Evolutionary conservation across 495 filamentous ascomycete genomes (phyloP).

Genomic region (Penicillium cataractarum): DNA sequence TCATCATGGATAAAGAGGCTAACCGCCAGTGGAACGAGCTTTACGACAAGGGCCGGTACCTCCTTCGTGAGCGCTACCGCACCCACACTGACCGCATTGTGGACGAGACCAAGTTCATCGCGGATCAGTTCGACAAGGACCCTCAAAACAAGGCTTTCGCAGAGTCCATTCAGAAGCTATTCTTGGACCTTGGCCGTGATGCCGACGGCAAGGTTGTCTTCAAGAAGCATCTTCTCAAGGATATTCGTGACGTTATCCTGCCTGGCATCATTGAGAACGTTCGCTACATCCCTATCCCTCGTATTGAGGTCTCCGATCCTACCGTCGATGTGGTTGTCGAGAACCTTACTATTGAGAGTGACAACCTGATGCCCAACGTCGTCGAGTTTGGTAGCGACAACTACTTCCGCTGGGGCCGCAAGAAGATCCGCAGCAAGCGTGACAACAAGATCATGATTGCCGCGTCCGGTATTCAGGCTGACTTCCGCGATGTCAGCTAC

Average conservation of each 20-base stretch:
- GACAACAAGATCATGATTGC: constrained; percentile 80
- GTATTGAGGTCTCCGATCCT: constrained; percentile 89
- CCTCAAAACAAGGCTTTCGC: constrained; percentile 81
- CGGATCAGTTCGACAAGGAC: constrained; percentile 86
- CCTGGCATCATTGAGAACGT: constrained; percentile 84
- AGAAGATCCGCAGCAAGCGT: constrained; percentile 76
- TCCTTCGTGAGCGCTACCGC: constrained; percentile 87
- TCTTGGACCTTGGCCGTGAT: constrained; percentile 83
- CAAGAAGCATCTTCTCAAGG: constrained; percentile 90
- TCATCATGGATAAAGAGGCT: constrained; percentile 82
- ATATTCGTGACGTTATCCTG: constrained; percentile 83
- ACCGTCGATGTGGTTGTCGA: constrained; percentile 87
- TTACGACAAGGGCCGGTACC: constrained; percentile 84
- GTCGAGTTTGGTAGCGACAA: constrained; percentile 91
- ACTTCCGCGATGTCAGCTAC: constrained; percentile 78
- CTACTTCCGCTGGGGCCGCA: constrained; percentile 94
- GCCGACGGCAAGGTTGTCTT: constrained; percentile 82
- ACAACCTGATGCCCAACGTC: constrained; percentile 96
- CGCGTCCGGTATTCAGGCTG: constrained; percentile 79
- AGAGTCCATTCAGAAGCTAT: constrained; percentile 77
- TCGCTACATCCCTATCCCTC: constrained; percentile 89
- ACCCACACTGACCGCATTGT: constrained; percentile 84
- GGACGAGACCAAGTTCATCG: constrained; percentile 89
- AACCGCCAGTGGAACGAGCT: constrained; percentile 81
- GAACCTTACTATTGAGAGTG: constrained; percentile 92